Base-by-base conservation (phyloP, 192 early-diverging fungal species). In the Funneliformis mosseae region DNA sequence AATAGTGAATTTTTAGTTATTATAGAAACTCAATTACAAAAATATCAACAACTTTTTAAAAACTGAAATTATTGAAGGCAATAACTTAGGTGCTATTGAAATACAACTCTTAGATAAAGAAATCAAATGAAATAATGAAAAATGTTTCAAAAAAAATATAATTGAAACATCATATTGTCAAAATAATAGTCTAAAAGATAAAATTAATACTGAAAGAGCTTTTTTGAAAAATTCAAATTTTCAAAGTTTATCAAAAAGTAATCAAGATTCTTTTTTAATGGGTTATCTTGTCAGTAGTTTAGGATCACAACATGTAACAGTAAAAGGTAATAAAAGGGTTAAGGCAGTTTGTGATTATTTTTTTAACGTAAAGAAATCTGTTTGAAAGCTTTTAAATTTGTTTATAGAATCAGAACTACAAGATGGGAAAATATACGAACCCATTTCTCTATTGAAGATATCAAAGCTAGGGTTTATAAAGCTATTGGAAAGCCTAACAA, bases 331-430 rank as follows among this genome's bases (percentile, higher is more conserved):
- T n/a, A n/a, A 61, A n/a, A 61, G 23, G 23, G 23, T n/a, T n/a
- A n/a, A 61, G 16, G 16, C 7, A 61, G 23, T n/a, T 61, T n/a
- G 16, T 61, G 59, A 61, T n/a, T 61, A 61, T 61, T n/a, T 5
- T n/a, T 61, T 61, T 61, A 14, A 61, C 23, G 59, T 16, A n/a
- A 61, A 12, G 23, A 61, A 61, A 61, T 61, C 23, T 61, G 59
- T 61, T 61, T 61, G 23, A 61, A 61, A 61, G 59, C 59, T 61
- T 61, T 61, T 61, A n/a, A n/a, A 61, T 61, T 61, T n/a, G 23
- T 61, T n/a, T 61, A 61, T 61, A 14, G 23, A 6, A 61, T 61
- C 6, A 16, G 18, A n/a, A 61, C 3, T 61, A n/a, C 18, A n/a
- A 61, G 6, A 61, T 61, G 59, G 59, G 59, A 61, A 61, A n/a